Evolutionary conservation across 169 alveolate species (phyloP).

Genomic region (Cyclospora cayetanensis): DNA sequence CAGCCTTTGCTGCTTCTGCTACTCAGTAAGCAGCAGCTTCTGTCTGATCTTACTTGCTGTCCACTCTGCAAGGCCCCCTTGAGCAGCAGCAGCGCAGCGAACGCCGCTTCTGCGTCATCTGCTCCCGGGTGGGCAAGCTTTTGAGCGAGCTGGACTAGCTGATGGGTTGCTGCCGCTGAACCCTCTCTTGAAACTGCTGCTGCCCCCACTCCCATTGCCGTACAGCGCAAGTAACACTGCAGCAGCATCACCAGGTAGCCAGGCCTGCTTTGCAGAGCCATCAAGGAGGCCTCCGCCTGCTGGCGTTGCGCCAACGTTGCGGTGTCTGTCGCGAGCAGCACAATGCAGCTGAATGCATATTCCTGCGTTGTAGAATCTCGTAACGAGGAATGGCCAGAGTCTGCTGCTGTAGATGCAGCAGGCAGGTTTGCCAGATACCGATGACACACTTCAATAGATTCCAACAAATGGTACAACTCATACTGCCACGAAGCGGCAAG

Average conservation of each 20-base stretch:
- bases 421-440: not conserved
- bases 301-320: conserved; percentile 23
- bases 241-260: conserved; percentile 42
- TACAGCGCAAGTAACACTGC: conserved; percentile 45
- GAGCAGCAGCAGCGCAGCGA: conserved; percentile 48
- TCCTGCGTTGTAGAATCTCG: conserved; percentile 40
- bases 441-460: conserved; percentile 37
- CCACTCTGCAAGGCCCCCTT: conserved; percentile 49
- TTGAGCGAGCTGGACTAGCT: conserved; percentile 29
- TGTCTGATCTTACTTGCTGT: not conserved
- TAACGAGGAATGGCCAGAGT: not conserved
- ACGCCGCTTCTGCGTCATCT: conserved; percentile 43
- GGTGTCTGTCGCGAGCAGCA: conserved; percentile 42
- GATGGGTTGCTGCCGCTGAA: conserved; percentile 45
- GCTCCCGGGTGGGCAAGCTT: conserved; percentile 12
- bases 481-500: conserved; percentile 25
- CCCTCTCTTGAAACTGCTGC: conserved; percentile 42
- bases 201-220: conserved; percentile 14
- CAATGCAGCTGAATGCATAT: not conserved
- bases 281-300: conserved; percentile 45
- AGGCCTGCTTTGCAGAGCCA: conserved; percentile 31
- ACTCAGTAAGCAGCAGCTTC: not conserved
- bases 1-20: not conserved
- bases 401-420: not conserved
- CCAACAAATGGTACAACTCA: conserved; percentile 45